These are phyloP conservation scores for Thelonectria olida DNA, from an alignment of 2,329 filamentous ascomycete genomes.

Conservation along the genomic window DNA sequence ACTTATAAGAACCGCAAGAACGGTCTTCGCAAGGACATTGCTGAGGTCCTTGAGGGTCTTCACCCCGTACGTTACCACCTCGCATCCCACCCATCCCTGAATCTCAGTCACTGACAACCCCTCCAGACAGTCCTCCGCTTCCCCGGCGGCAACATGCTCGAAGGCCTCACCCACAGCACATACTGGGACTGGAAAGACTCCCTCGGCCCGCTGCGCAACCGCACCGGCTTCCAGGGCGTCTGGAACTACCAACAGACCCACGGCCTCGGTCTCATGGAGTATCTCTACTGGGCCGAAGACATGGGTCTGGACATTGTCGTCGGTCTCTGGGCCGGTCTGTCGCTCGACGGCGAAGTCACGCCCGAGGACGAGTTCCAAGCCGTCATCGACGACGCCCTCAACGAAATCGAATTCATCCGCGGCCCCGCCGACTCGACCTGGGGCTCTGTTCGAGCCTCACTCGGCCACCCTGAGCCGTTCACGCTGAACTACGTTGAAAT, in stretches of 20 bases:
- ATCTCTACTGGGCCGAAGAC: slow-evolving; percentile 69
- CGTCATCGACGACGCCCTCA: slow-evolving; percentile 67
- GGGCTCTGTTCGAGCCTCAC: slow-evolving; percentile 64
- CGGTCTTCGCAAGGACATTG: slow-evolving; percentile 65
- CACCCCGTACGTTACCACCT: slow-evolving; percentile 52
- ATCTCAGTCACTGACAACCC: background rate
- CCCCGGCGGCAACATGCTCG: slow-evolving; percentile 72
- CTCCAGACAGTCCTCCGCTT: slow-evolving; percentile 66
- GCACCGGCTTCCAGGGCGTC: slow-evolving; percentile 64
- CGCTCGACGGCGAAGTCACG: slow-evolving; percentile 62
- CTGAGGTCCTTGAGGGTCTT: slow-evolving; percentile 59
- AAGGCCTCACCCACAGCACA: slow-evolving; percentile 53
- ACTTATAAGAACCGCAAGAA: slow-evolving; percentile 68
- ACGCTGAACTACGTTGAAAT: slow-evolving; percentile 69
- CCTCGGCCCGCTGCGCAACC: slow-evolving; percentile 61
- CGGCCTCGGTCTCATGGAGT: slow-evolving; percentile 70
- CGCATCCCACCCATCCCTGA: accelerated
- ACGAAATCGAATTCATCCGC: slow-evolving; percentile 71
- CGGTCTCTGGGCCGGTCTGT: slow-evolving; percentile 66
- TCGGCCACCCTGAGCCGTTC: slow-evolving; percentile 71
- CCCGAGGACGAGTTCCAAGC: slow-evolving; percentile 61
- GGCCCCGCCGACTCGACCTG: slow-evolving; percentile 63
- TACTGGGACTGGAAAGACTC: slow-evolving; percentile 64
- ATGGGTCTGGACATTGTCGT: slow-evolving; percentile 66
- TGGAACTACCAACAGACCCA: slow-evolving; percentile 72